These are phyloP conservation scores for Metarhizium anisopliae DNA, from an alignment of 2,329 filamentous ascomycete genomes.

Conservation along the genomic window DNA sequence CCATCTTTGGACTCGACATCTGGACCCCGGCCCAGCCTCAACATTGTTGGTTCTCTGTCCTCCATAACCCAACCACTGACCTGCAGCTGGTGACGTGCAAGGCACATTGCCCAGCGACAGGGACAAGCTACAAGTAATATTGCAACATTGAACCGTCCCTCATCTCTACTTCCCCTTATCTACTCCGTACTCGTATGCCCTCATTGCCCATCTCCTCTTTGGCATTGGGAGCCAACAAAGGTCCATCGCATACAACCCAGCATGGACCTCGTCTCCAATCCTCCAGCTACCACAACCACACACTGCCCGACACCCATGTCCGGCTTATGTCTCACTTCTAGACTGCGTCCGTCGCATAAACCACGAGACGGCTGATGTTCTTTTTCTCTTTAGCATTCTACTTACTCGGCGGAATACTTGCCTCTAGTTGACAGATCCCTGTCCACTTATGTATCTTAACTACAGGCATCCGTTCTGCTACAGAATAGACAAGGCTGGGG, in stretches of 20 bases:
- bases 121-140: background rate
- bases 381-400: background rate
- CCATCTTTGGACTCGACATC: background rate
- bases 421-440: background rate
- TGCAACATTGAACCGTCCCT: too few species aligned
- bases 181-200: background rate
- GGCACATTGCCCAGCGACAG: background rate
- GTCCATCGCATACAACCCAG: background rate
- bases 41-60: background rate
- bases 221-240: background rate
- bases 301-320: slow-evolving; percentile 6
- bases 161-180: too few species aligned
- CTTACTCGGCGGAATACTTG: background rate
- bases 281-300: slow-evolving; percentile 1
- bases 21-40: background rate
- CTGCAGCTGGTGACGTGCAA: background rate
- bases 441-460: background rate
- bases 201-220: background rate
- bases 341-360: slow-evolving; percentile 9
- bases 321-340: slow-evolving; percentile 8
- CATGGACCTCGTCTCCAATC: background rate
- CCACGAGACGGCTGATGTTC: slow-evolving; percentile 1
- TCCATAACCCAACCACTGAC: background rate
- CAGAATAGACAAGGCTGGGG: background rate
- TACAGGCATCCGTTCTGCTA: background rate